A percentile compares a stretch with the other conserved stretches of the same genome.
Evolutionary conservation across 148 eudicot species (phyloP).

Genomic region (Hydrangea macrophylla): DNA sequence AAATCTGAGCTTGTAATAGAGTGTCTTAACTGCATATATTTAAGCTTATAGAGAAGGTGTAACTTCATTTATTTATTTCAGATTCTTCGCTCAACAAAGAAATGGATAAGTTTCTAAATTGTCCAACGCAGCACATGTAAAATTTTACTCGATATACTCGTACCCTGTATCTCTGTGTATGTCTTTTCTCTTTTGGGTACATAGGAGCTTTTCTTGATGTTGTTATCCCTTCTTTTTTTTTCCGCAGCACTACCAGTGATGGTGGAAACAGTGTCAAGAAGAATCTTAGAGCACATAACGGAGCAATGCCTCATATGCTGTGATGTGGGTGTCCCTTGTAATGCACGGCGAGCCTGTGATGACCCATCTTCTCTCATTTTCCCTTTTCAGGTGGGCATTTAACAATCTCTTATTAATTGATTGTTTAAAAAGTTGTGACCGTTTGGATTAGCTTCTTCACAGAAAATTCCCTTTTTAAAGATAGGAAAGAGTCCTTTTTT

Average conservation of each 20-base stretch:
- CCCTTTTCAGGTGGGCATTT: constrained; percentile 72
- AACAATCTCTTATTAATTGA: no score
- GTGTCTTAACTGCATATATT: no score
- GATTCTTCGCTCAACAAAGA: not conserved
- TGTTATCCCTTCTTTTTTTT: constrained; percentile 16
- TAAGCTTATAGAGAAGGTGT: no score
- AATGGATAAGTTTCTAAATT: not conserved
- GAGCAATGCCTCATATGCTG: constrained; percentile 94
- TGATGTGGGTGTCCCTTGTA: constrained; percentile 86
- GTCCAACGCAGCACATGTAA: not conserved
- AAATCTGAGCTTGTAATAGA: no score
- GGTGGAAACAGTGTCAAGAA: constrained; percentile 69
- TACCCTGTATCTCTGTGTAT: not conserved
- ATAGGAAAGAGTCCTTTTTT: not conserved
- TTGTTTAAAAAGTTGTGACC: no score
- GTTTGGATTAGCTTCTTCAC: no score
- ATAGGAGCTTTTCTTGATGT: no score
- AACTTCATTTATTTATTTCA: no score
- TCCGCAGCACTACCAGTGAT: constrained; percentile 82
- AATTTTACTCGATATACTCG: constrained; percentile 4
- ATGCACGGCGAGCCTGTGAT: constrained; percentile 87
- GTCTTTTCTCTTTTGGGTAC: no score
- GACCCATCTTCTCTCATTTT: constrained; percentile 86
- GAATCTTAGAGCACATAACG: constrained; percentile 84
- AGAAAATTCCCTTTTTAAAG: not conserved